Evolutionary conservation across 345 rosid species (phyloP).

Genomic region (Populus nigra): DNA sequence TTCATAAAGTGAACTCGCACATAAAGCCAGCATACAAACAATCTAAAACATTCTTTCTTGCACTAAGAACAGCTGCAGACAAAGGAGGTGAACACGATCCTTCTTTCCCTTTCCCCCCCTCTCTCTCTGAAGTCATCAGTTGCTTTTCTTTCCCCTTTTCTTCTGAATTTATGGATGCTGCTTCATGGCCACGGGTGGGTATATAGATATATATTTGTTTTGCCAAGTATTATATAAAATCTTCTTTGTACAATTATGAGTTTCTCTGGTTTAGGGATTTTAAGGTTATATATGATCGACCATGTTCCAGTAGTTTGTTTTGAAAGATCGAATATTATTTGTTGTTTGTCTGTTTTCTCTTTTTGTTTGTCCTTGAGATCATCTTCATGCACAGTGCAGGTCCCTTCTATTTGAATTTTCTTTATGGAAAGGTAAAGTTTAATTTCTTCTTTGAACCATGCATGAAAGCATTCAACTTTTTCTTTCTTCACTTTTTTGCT

Average conservation of each 20-base stretch:
- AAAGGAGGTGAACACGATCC: slow-evolving; percentile 37
- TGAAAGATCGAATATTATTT: slow-evolving; percentile 5
- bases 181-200: slow-evolving; percentile 50
- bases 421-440: slow-evolving; percentile 23
- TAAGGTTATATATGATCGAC: slow-evolving; percentile 8
- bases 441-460: slow-evolving; percentile 23
- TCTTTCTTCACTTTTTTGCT: slow-evolving; percentile 11
- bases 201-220: slow-evolving; percentile 1
- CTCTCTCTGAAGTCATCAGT: slow-evolving; percentile 49
- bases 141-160: slow-evolving; percentile 34
- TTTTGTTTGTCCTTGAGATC: slow-evolving; percentile 8
- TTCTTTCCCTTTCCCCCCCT: slow-evolving; percentile 16
- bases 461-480: slow-evolving; percentile 16
- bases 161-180: slow-evolving; percentile 48
- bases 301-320: slow-evolving; percentile 5
- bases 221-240: neutral
- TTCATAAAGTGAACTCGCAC: slow-evolving; percentile 39
- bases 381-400: slow-evolving; percentile 27
- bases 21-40: slow-evolving; percentile 44
- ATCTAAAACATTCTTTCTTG: slow-evolving; percentile 54
- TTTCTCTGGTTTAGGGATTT: slow-evolving; percentile 6
- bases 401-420: slow-evolving; percentile 15
- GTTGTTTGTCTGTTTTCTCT: neutral
- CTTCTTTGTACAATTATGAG: neutral
- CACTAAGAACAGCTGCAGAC: slow-evolving; percentile 49